A percentile compares a stretch with the other conserved stretches of the same genome.
These are phyloP conservation scores for Amanita jacksonii DNA, from an alignment of 768 basidiomycete genomes.

Conservation along the genomic window DNA sequence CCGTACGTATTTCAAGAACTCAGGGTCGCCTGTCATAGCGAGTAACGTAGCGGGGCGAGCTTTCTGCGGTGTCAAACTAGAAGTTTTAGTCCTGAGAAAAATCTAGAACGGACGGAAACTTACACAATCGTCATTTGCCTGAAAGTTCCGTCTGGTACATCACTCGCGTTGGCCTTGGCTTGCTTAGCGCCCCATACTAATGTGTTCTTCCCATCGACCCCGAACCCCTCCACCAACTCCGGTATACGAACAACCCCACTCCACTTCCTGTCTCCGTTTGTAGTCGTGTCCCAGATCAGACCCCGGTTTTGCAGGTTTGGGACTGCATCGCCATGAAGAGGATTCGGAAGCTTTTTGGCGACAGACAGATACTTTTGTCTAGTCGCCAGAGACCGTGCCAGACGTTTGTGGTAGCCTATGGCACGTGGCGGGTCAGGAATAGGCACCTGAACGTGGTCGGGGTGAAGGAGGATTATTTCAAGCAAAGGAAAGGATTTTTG, in stretches of 20 bases:
- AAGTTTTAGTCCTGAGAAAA: neutral
- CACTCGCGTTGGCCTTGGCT: constrained; percentile 19
- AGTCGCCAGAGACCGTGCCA: constrained; percentile 7
- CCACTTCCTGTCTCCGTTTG: constrained; percentile 30
- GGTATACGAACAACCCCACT: constrained; percentile 45
- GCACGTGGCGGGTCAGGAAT: constrained; percentile 17
- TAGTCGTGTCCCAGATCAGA: constrained; percentile 30
- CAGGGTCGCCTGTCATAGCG: constrained; percentile 44
- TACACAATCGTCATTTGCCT: constrained; percentile 29
- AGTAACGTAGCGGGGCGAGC: constrained; percentile 45
- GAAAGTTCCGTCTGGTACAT: constrained; percentile 21
- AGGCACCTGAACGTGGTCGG: constrained; percentile 33
- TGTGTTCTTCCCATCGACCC: constrained; percentile 14
- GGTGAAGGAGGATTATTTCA: constrained; percentile 36
- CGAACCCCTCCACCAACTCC: constrained; percentile 13
- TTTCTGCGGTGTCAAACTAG: constrained; percentile 36
- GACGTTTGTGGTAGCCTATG: neutral
- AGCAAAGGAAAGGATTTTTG: constrained; percentile 24
- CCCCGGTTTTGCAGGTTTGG: constrained; percentile 30
- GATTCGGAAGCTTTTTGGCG: neutral
- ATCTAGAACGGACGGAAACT: constrained; percentile 2
- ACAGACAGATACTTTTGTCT: constrained; percentile 11
- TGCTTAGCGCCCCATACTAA: constrained; percentile 1
- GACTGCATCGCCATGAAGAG: neutral
- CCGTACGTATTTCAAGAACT: constrained; percentile 34